These are phyloP conservation scores for Marasmius fiardii DNA, from an alignment of 1,284 basidiomycete genomes.

Conservation along the genomic window DNA sequence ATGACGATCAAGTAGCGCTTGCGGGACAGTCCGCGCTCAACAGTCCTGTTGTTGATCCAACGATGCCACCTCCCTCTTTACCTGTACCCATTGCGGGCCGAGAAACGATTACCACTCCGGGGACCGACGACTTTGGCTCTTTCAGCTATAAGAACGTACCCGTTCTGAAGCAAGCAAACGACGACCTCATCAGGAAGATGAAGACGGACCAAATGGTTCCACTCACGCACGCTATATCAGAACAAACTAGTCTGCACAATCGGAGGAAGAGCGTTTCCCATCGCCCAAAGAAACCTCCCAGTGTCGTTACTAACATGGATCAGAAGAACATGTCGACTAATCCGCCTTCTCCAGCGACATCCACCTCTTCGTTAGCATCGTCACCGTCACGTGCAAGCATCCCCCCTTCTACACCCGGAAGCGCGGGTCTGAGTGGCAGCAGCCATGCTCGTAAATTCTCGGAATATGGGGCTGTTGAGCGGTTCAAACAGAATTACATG, in stretches of 20 bases:
- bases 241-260: slow-evolving; percentile 52
- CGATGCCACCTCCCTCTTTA: slow-evolving; percentile 40
- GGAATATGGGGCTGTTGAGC: slow-evolving; percentile 80
- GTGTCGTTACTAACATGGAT: slow-evolving; percentile 68
- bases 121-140: slow-evolving; percentile 90
- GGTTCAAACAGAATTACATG: slow-evolving; percentile 79
- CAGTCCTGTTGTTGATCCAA: slow-evolving; percentile 38
- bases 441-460: slow-evolving; percentile 80
- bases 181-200: slow-evolving; percentile 96
- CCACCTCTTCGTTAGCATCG: slow-evolving; percentile 89
- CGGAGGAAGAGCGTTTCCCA: slow-evolving; percentile 73
- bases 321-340: slow-evolving; percentile 57
- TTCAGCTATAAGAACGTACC: slow-evolving; percentile 99
- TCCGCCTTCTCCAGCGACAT: slow-evolving; percentile 88
- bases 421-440: slow-evolving; percentile 26
- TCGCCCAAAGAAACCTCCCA: slow-evolving; percentile 75
- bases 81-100: slow-evolving; percentile 50
- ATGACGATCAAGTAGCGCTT: slow-evolving; percentile 65
- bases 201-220: slow-evolving; percentile 79
- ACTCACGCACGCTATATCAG: slow-evolving; percentile 67
- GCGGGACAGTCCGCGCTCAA: slow-evolving; percentile 45
- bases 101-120: slow-evolving; percentile 44
- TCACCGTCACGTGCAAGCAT: slow-evolving; percentile 79
- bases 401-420: slow-evolving; percentile 70
- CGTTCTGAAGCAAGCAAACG: slow-evolving; percentile 96